Evolutionary conservation across 331 rosid genomes (phyloP).

Genomic region (Erythrophleum ivorense): DNA sequence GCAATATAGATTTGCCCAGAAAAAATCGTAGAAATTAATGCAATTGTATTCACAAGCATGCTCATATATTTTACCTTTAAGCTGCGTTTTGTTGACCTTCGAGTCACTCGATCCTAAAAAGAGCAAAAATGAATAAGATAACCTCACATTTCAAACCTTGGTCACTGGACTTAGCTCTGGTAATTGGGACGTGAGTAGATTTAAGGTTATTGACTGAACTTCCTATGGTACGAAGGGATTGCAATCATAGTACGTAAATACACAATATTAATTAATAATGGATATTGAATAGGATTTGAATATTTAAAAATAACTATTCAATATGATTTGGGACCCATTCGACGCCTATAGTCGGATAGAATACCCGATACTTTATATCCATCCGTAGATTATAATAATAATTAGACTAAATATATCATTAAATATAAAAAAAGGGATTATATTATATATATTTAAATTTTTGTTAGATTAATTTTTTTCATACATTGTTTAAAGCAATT

Average conservation of each 20-base stretch:
- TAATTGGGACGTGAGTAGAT: background rate
- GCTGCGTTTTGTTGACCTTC: background rate
- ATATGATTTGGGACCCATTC: too few relatives aligned
- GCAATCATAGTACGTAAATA: background rate
- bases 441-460: background rate
- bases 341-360: background rate
- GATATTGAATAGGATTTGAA: background rate
- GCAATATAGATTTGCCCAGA: conserved; percentile 20
- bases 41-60: background rate
- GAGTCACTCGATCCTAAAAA: background rate
- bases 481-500: background rate
- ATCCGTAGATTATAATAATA: background rate
- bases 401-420: too few relatives aligned
- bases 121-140: background rate
- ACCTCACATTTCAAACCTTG: background rate
- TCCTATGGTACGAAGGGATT: background rate
- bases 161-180: conserved; percentile 10
- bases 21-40: background rate
- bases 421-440: too few relatives aligned
- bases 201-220: background rate
- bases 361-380: background rate
- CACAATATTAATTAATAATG: too few relatives aligned
- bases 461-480: background rate
- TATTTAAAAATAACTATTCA: background rate
- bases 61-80: background rate